Evolutionary conservation across 495 filamentous ascomycete genomes (phyloP).

Genomic region (Podospora pseudopauciseta): DNA sequence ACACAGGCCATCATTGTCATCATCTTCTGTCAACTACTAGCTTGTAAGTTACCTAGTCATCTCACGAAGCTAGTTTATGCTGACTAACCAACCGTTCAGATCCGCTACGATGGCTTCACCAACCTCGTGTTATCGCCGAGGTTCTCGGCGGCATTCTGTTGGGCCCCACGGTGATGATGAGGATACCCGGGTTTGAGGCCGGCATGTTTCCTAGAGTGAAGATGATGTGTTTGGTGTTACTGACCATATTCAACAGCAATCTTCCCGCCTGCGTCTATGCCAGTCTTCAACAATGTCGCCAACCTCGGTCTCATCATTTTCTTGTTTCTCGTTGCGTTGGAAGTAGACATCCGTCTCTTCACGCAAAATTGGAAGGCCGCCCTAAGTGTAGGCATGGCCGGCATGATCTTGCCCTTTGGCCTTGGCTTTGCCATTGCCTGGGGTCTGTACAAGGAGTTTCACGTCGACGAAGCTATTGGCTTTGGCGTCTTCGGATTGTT

Average conservation of each 20-base stretch:
- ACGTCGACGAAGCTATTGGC: conserved; percentile 51
- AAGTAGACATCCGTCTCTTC: conserved; percentile 86
- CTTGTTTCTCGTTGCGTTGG: conserved; percentile 87
- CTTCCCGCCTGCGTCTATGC: conserved; percentile 71
- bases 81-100: conserved; percentile 19
- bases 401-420: conserved; percentile 79
- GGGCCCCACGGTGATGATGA: conserved; percentile 81
- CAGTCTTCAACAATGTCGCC: conserved; percentile 74
- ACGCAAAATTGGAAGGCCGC: conserved; percentile 84
- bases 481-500: conserved; percentile 90
- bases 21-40: conserved; percentile 76
- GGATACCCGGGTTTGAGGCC: conserved; percentile 73
- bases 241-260: conserved; percentile 50
- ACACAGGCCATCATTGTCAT: conserved; percentile 80
- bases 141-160: conserved; percentile 90
- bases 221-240: not conserved
- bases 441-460: conserved; percentile 80
- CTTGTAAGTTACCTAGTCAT: conserved; percentile 30
- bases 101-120: conserved; percentile 80
- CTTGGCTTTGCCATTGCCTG: conserved; percentile 73
- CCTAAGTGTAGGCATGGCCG: conserved; percentile 72
- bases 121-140: conserved; percentile 93
- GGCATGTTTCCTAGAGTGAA: conserved; percentile 51
- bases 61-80: not conserved
- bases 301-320: conserved; percentile 90